Percentiles rank a stretch among this genome's conserved stretches.
These are phyloP conservation scores for Microsporum audouinii DNA, from an alignment of 2,329 filamentous ascomycete genomes.

Conservation along the genomic window DNA sequence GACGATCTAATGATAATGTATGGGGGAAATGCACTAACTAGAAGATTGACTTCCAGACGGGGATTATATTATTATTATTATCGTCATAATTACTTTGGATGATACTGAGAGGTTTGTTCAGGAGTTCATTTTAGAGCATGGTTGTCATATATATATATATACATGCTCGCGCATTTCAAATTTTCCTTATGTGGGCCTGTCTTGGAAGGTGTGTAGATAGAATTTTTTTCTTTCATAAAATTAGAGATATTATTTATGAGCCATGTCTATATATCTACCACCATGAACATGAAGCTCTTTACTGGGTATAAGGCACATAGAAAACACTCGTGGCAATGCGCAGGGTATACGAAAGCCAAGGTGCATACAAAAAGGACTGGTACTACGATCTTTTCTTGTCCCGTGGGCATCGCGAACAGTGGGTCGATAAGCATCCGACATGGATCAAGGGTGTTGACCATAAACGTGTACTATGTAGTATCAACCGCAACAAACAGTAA, in stretches of 20 bases:
- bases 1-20: neutral
- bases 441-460: neutral
- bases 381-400: neutral
- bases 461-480: neutral
- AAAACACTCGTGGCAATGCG: neutral
- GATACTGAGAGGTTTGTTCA: neutral
- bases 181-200: neutral
- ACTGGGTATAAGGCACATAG: neutral
- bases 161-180: neutral
- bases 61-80: neutral
- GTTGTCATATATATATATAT: neutral
- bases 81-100: neutral
- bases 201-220: neutral
- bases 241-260: neutral
- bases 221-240: neutral
- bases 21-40: neutral
- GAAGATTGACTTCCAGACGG: neutral
- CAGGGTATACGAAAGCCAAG: neutral
- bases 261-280: neutral
- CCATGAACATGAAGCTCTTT: neutral
- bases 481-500: constrained; percentile 12
- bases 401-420: neutral
- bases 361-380: neutral
- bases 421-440: neutral
- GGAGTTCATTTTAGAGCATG: neutral